phyloP scores from a whole-genome alignment of 1,139 yeast genomes.

The Petasospora fabianii region DNA sequence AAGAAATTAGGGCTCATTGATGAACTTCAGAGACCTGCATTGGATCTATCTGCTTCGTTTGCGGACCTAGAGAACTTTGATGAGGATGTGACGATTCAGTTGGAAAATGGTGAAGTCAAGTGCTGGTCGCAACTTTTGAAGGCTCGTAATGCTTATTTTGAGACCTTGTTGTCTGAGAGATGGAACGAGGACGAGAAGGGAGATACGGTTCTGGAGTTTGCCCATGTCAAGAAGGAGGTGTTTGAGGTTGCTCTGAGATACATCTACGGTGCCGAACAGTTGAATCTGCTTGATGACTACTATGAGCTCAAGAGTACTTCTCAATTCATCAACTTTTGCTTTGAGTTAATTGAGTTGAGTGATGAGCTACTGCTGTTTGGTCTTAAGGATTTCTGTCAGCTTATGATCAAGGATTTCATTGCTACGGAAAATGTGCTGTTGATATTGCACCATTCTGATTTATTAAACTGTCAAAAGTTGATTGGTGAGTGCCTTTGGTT shows the following conservation, averaged over 20 bases:
- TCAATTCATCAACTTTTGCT: slow-evolving; percentile 49
- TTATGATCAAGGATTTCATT: slow-evolving; percentile 57
- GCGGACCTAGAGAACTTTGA: slow-evolving; percentile 11
- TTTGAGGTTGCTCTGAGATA: slow-evolving; percentile 52
- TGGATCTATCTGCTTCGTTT: slow-evolving; percentile 9
- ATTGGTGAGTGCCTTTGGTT: slow-evolving; percentile 64
- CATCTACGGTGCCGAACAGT: slow-evolving; percentile 52
- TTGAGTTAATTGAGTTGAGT: slow-evolving; percentile 59
- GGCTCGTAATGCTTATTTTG: slow-evolving; percentile 62
- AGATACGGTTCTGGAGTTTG: slow-evolving; percentile 36
- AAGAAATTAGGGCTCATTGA: slow-evolving; percentile 23
- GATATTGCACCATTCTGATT: slow-evolving; percentile 52
- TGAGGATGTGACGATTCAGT: slow-evolving; percentile 31
- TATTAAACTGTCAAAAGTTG: slow-evolving; percentile 50
- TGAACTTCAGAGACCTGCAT: slow-evolving; percentile 22
- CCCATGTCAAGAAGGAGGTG: slow-evolving; percentile 40
- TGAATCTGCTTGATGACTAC: slow-evolving; percentile 41
- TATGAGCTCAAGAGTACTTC: slow-evolving; percentile 31
- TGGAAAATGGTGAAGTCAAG: slow-evolving; percentile 40
- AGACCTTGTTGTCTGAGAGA: slow-evolving; percentile 49
- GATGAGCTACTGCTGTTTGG: slow-evolving; percentile 63
- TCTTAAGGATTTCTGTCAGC: slow-evolving; percentile 59
- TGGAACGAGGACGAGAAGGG: slow-evolving; percentile 39
- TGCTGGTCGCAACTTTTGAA: slow-evolving; percentile 52
- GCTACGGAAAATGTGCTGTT: slow-evolving; percentile 57